These are phyloP conservation scores for Xylaria sp. DNA, from an alignment of 2,329 filamentous ascomycete genomes.

Conservation along the genomic window DNA sequence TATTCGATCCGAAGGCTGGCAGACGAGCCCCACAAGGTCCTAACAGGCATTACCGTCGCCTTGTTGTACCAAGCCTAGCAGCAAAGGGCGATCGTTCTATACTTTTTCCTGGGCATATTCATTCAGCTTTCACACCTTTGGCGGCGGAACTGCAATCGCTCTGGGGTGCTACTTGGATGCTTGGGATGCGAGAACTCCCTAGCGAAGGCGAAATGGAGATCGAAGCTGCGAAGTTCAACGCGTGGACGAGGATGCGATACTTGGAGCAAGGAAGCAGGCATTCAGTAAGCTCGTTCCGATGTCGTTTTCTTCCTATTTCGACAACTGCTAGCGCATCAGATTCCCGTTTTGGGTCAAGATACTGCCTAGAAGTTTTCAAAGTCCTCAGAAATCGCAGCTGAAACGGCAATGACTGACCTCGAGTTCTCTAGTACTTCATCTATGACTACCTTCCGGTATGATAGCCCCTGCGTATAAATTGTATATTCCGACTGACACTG, in stretches of 20 bases:
- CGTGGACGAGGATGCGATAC: conserved; percentile 44
- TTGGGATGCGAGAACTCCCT: conserved; percentile 36
- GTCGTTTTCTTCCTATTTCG: no score
- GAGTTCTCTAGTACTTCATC: conserved; percentile 41
- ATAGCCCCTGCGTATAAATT: background rate
- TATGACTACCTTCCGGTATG: conserved; percentile 42
- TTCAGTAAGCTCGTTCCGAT: no score
- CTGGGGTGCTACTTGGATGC: conserved; percentile 41
- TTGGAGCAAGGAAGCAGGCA: conserved; percentile 38
- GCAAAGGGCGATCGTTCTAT: conserved; percentile 41
- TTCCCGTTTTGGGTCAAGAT: no score
- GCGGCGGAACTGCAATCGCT: conserved; percentile 41
- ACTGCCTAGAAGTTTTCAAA: no score
- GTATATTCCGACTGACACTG: background rate
- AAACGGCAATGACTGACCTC: no score
- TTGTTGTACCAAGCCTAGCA: conserved; percentile 35
- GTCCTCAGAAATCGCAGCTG: no score
- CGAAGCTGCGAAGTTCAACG: conserved; percentile 41
- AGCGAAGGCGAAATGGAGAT: conserved; percentile 35
- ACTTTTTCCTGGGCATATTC: conserved; percentile 41
- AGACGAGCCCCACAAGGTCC: conserved; percentile 22
- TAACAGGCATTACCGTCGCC: conserved; percentile 34
- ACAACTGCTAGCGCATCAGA: no score
- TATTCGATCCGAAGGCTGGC: background rate
- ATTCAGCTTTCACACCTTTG: conserved; percentile 38